Evolutionary conservation across 306 rosid genomes (phyloP).

Genomic region (Vachellia collinsii): DNA sequence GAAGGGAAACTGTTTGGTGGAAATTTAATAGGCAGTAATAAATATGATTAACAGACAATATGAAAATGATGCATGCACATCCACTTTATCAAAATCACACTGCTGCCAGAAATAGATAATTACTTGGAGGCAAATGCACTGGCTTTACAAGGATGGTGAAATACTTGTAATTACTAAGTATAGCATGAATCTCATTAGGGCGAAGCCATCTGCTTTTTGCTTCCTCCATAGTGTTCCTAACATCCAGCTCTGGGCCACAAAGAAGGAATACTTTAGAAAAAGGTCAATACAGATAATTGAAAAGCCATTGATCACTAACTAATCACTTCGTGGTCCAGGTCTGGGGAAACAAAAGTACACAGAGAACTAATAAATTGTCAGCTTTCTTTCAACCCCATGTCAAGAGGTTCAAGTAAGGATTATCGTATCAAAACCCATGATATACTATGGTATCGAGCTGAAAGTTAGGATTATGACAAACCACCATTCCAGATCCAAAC

Average conservation of each 20-base stretch:
- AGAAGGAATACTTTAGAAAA: conserved; percentile 36
- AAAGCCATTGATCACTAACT: conserved; percentile 13
- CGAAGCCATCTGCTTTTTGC: conserved; percentile 95
- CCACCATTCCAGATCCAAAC: conserved; percentile 17
- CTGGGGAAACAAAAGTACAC: conserved; percentile 4
- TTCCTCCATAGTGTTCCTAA: conserved; percentile 63
- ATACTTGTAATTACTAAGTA: conserved; percentile 78
- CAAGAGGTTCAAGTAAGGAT: conserved; percentile 15
- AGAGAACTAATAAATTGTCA: conserved; percentile 7
- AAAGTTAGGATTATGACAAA: conserved; percentile 22
- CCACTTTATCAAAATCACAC: conserved; percentile 26
- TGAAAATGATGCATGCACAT: conserved; percentile 8
- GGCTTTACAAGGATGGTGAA: conserved; percentile 87
- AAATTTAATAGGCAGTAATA: conserved; percentile 10
- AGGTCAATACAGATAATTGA: conserved; percentile 31
- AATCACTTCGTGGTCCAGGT: neutral
- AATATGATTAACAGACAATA: conserved; percentile 3
- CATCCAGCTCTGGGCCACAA: conserved; percentile 70
- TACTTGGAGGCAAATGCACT: conserved; percentile 75
- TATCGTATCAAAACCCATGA: conserved; percentile 2
- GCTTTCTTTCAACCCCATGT: conserved; percentile 9
- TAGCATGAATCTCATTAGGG: conserved; percentile 92
- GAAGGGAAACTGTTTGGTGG: neutral
- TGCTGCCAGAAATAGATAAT: conserved; percentile 39
- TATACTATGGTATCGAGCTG: neutral